Percentiles rank a stretch among this genome's conserved stretches.
phyloP scores from a whole-genome alignment of 176 grass and related monocot species.

The Rhipidocladum racemiflorum region DNA sequence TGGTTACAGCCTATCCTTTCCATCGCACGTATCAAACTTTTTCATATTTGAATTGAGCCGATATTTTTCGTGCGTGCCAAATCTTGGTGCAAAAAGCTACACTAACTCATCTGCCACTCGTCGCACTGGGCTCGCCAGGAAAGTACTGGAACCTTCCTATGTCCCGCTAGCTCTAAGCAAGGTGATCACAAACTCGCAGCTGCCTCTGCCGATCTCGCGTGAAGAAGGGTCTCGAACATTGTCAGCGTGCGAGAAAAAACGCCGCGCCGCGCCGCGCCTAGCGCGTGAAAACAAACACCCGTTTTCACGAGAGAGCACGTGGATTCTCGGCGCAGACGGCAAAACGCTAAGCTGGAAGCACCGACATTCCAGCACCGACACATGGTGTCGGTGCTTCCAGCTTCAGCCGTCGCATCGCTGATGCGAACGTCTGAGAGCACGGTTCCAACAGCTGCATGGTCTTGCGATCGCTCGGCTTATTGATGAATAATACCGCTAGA shows the following conservation, averaged over 20 bases:
- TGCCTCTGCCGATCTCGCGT: neutral
- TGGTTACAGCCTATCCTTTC: too few species aligned
- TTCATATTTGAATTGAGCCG: too few species aligned
- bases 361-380: too few species aligned
- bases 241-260: neutral
- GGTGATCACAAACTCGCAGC: neutral
- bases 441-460: neutral
- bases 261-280: neutral
- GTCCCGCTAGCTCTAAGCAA: neutral
- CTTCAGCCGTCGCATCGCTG: neutral
- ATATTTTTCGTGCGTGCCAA: too few species aligned
- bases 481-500: too few species aligned
- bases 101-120: constrained; percentile 23
- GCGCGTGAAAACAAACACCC: neutral
- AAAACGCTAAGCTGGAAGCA: neutral
- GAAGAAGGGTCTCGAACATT: too few species aligned
- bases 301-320: neutral
- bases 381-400: constrained; percentile 30
- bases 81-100: too few species aligned
- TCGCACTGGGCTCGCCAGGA: neutral
- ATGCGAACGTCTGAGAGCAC: neutral
- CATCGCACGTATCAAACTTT: too few species aligned
- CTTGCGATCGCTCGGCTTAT: too few species aligned
- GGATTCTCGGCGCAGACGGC: neutral
- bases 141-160: constrained; percentile 19